phyloP scores from a whole-genome alignment of 2,329 filamentous ascomycete genomes.

The Ophiocordyceps unilateralis region DNA sequence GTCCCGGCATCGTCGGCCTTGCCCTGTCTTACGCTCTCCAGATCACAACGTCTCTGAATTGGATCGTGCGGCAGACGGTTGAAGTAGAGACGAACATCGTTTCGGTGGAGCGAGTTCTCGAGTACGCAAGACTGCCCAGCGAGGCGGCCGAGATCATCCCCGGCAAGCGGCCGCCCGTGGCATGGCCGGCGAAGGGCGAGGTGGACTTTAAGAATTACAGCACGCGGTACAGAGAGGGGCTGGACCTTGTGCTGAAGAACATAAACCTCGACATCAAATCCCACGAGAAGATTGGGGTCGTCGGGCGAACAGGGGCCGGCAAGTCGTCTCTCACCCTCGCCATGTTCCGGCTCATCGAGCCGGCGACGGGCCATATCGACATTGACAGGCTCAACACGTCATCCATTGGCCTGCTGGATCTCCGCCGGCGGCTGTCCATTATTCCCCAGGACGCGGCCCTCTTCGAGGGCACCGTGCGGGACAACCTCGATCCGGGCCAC shows the following conservation, averaged over 20 bases:
- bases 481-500: slow-evolving; percentile 89
- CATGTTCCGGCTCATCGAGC: slow-evolving; percentile 90
- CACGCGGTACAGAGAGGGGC: slow-evolving; percentile 73
- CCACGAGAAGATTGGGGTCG: slow-evolving; percentile 94
- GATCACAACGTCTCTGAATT: slow-evolving; percentile 94
- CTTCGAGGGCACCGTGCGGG: slow-evolving; percentile 82
- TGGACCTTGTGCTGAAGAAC: slow-evolving; percentile 87
- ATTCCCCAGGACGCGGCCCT: slow-evolving; percentile 95
- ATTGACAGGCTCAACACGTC: slow-evolving; percentile 86
- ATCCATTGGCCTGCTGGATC: slow-evolving; percentile 73
- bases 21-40: slow-evolving; percentile 95
- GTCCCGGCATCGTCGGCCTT: slow-evolving; percentile 67
- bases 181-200: slow-evolving; percentile 80
- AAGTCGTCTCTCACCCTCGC: slow-evolving; percentile 89
- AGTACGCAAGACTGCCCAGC: slow-evolving; percentile 80
- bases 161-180: slow-evolving; percentile 68
- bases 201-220: slow-evolving; percentile 90
- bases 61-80: slow-evolving; percentile 96
- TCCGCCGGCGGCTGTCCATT: slow-evolving; percentile 79
- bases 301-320: slow-evolving; percentile 87
- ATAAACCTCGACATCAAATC: slow-evolving; percentile 85
- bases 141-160: slow-evolving; percentile 91
- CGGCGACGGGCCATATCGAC: slow-evolving; percentile 62
- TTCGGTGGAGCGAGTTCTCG: slow-evolving; percentile 90
- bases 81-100: slow-evolving; percentile 99